Evolutionary conservation across 2,329 filamentous ascomycete species (phyloP), one percentile per base, ranked within the genome.

Genomic region (Aspergillus fijiensis): DNA sequence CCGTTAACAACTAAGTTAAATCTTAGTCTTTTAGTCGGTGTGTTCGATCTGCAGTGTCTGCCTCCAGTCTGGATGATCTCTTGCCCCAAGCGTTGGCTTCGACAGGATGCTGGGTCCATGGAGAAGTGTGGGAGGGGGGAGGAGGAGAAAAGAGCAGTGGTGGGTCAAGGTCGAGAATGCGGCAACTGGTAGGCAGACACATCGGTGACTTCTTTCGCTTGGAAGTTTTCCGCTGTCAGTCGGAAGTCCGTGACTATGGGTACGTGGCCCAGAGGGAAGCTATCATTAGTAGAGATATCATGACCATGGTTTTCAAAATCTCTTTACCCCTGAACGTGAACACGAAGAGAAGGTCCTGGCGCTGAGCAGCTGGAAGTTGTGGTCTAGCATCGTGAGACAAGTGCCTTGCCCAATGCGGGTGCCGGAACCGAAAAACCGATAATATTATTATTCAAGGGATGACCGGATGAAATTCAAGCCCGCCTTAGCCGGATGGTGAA

Each of bases 81-180:
- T 55, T 55, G 53, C 45, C 42, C 53, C 45, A 55, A 55, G 53
- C 53, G 29, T n/a, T 23, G 42, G 21, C 7, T 35, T n/a, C 25
- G 29, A 16, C 42, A 33, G 27, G 16, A 45, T 19, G 39, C 39
- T 45, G 39, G 39, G 39, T 45, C 39, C n/a, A 45, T 16, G 39
- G 14, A 19, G 39, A 45, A 45, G n/a, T 45, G 12, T 45, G 39
- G 39, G 16, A 45, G 16, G 3, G 5, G 14, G 16, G 7, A 14
- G 2, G n/a, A 29, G 52, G 25, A 23, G 39, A 35, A 48, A 29
- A 6, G 25, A 31, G 27, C 27, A 29, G 39, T 2, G 25, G 53
- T 55, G 53, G 53, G 53, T 45, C 39, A 16, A 45, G 16, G 39
- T 45, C 39, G 39, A 45, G 39, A 45, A 45, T 16, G 39, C 16